Evolutionary conservation across 164 flowering plant genomes (phyloP).

Genomic region (Magnolia officinalis): DNA sequence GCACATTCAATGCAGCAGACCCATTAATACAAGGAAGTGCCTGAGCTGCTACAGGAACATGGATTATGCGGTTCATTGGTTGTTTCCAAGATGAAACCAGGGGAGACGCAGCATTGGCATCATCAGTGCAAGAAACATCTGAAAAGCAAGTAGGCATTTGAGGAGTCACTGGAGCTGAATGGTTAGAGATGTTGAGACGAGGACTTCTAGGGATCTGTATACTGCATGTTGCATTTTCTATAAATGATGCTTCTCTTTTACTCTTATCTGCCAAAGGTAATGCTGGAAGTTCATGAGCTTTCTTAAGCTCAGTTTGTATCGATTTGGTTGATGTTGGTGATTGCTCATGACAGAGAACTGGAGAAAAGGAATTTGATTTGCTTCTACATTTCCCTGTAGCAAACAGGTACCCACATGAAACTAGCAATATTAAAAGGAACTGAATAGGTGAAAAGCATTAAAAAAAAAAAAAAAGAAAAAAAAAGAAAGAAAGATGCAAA

Average conservation of each 20-base stretch:
- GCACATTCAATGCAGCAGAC: conserved; percentile 1
- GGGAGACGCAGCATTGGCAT: conserved; percentile 18
- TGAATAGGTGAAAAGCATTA: background rate
- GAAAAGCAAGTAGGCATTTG: conserved; percentile 11
- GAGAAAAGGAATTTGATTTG: conserved; percentile 3
- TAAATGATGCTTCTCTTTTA: conserved; percentile 19
- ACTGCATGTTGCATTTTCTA: conserved; percentile 32
- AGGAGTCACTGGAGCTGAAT: conserved; percentile 10
- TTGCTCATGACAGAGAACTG: conserved; percentile 15
- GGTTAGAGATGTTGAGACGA: conserved; percentile 5
- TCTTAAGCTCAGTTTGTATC: conserved; percentile 24
- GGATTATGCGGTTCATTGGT: conserved; percentile 16
- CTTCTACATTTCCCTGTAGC: conserved; percentile 34
- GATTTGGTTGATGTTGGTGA: conserved; percentile 15
- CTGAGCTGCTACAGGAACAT: conserved; percentile 20
- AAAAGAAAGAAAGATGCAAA: background rate
- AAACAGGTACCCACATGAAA: background rate
- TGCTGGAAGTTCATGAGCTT: conserved; percentile 20
- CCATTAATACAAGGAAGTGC: conserved; percentile 18
- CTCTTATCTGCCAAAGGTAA: conserved; percentile 20
- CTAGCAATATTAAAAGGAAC: background rate
- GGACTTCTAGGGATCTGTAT: conserved; percentile 31
- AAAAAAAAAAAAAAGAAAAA: too few species aligned
- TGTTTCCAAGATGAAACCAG: conserved; percentile 29
- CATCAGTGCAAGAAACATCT: conserved; percentile 15